Evolutionary conservation across 768 basidiomycete genomes (phyloP).

Genomic region (Aureoboletus auriporus): DNA sequence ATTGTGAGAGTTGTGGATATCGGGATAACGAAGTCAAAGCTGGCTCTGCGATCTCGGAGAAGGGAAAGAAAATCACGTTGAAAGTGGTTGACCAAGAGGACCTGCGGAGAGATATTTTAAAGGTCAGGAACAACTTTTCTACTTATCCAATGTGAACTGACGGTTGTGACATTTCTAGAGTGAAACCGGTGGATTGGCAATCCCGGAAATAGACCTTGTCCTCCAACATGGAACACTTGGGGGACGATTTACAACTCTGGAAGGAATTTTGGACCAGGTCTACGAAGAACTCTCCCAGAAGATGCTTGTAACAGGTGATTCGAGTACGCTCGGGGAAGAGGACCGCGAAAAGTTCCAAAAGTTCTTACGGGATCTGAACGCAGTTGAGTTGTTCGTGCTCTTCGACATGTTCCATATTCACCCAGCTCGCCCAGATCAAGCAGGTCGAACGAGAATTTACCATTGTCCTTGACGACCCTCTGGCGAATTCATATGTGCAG

Average conservation of each 20-base stretch:
- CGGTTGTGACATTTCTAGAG: conserved; percentile 49
- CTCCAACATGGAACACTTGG: conserved; percentile 93
- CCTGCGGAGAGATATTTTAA: conserved; percentile 87
- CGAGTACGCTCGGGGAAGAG: conserved; percentile 34
- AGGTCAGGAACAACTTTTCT: conserved; percentile 47
- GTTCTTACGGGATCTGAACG: conserved; percentile 77
- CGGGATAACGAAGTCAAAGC: conserved; percentile 98
- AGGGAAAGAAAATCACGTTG: conserved; percentile 83
- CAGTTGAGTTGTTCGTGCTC: conserved; percentile 40
- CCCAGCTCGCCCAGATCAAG: conserved; percentile 53
- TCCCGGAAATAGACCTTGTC: conserved; percentile 93
- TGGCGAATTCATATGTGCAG: conserved; percentile 94
- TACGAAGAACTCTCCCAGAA: conserved; percentile 94
- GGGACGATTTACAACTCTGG: conserved; percentile 95
- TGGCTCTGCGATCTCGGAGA: conserved; percentile 80
- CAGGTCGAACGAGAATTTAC: conserved; percentile 79
- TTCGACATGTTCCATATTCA: not conserved
- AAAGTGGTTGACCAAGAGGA: conserved; percentile 93
- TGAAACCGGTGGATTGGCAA: conserved; percentile 83
- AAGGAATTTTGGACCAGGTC: conserved; percentile 90
- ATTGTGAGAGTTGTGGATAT: conserved; percentile 93
- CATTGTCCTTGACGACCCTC: conserved; percentile 89
- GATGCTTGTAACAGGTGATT: conserved; percentile 73
- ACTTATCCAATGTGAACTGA: not conserved
- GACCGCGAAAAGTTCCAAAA: conserved; percentile 60